Conservation (phyloP, 75 land plant genomes). For the Isoetes taiwanensis region DNA sequence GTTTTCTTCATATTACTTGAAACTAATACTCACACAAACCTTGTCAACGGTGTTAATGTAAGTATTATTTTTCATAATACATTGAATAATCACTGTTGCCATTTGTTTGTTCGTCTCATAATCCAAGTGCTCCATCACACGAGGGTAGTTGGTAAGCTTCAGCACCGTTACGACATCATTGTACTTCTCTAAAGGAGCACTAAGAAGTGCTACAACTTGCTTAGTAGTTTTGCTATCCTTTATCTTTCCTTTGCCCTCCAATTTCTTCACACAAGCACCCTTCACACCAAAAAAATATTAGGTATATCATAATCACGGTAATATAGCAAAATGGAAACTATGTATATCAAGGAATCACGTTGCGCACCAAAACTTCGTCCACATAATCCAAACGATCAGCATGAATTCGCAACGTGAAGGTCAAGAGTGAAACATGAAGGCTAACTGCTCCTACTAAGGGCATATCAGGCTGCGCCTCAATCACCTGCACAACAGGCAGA, state of each 20-base stretch:
- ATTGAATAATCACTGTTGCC: slow-evolving; percentile 86
- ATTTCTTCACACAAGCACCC: slow-evolving; percentile 92
- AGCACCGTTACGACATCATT: slow-evolving; percentile 74
- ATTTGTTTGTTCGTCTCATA: slow-evolving; percentile 79
- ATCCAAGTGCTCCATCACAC: slow-evolving; percentile 87
- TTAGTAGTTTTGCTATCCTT: slow-evolving; percentile 83
- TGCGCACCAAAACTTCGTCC: slow-evolving; percentile 90
- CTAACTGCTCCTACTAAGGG: slow-evolving; percentile 74
- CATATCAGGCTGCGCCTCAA: slow-evolving; percentile 93
- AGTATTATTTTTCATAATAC: slow-evolving; percentile 74
- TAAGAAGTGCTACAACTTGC: slow-evolving; percentile 84
- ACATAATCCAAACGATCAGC: slow-evolving; percentile 97
- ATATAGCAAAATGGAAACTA: neutral
- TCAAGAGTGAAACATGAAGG: slow-evolving; percentile 75
- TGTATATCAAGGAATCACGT: neutral
- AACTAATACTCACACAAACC: slow-evolving; percentile 22
- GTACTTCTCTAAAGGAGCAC: slow-evolving; percentile 93
- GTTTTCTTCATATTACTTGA: neutral
- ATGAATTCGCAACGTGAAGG: slow-evolving; percentile 83
- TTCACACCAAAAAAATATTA: slow-evolving; percentile 13
- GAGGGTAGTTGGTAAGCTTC: slow-evolving; percentile 72
- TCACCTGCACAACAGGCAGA: too few relatives aligned
- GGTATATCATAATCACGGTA: neutral
- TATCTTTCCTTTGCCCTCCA: slow-evolving; percentile 69
- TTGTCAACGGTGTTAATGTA: slow-evolving; percentile 66